phyloP scores from a whole-genome alignment of 2,329 filamentous ascomycete genomes.

The Rhynchosporium secalis region DNA sequence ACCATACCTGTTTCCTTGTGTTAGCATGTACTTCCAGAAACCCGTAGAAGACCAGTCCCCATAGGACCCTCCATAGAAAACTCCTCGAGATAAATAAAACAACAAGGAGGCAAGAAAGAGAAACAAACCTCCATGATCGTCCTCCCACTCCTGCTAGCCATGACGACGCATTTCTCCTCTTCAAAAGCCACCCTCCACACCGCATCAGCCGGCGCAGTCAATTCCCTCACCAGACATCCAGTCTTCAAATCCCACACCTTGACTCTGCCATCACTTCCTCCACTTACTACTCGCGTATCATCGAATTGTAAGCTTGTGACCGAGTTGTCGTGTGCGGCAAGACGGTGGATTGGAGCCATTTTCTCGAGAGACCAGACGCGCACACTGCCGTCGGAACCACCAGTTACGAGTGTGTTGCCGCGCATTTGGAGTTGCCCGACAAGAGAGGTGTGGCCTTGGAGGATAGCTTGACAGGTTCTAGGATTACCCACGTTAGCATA shows the following conservation, averaged over 20 bases:
- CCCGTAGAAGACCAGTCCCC: too few relatives aligned
- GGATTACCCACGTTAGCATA: conserved; percentile 38
- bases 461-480: conserved; percentile 68
- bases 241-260: conserved; percentile 98
- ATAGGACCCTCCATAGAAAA: too few relatives aligned
- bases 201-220: conserved; percentile 87
- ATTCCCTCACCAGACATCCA: conserved; percentile 84
- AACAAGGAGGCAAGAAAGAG: not conserved
- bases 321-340: conserved; percentile 97
- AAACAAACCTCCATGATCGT: conserved; percentile 93
- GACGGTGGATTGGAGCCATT: conserved; percentile 87
- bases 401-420: conserved; percentile 90
- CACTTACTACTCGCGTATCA: conserved; percentile 90
- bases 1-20: conserved; percentile 70
- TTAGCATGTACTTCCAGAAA: not conserved
- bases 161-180: conserved; percentile 95
- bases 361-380: conserved; percentile 92
- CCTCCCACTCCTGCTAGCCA: conserved; percentile 79
- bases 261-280: conserved; percentile 94
- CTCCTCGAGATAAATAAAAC: too few relatives aligned
- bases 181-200: conserved; percentile 99
- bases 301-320: conserved; percentile 98
- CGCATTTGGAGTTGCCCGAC: conserved; percentile 97
- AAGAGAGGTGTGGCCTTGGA: conserved; percentile 95
- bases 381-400: conserved; percentile 93